phyloP scores from a whole-genome alignment of 169 alveolate genomes.

The Babesia ovis region DNA sequence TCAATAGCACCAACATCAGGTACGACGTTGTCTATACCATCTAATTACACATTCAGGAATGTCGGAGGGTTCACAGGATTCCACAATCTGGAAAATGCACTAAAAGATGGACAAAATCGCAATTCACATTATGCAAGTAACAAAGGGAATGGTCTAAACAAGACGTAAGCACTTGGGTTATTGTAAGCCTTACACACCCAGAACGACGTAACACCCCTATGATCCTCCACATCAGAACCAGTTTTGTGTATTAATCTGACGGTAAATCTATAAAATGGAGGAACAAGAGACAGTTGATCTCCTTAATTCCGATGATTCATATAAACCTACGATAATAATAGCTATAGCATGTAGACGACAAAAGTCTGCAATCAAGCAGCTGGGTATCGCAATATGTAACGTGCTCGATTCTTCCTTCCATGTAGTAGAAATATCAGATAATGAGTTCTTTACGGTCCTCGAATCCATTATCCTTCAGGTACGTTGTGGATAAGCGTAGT shows the following conservation, averaged over 20 bases:
- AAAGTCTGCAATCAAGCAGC: constrained; percentile 26
- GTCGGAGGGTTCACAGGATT: constrained; percentile 65
- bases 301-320: constrained; percentile 4
- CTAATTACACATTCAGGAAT: constrained; percentile 17
- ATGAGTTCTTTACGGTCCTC: constrained; percentile 62
- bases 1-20: constrained; percentile 60
- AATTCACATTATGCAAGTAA: background rate
- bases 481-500: background rate
- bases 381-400: constrained; percentile 54
- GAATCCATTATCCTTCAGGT: constrained; percentile 67
- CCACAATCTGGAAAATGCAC: constrained; percentile 36
- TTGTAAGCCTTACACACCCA: constrained; percentile 18
- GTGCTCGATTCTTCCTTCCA: constrained; percentile 37
- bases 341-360: constrained; percentile 30
- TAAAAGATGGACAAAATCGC: background rate
- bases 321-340: constrained; percentile 26
- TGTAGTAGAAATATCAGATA: constrained; percentile 53
- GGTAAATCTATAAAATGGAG: constrained; percentile 20
- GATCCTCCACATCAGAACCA: background rate
- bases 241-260: background rate
- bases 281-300: constrained; percentile 5
- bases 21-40: background rate
- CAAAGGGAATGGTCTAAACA: background rate
- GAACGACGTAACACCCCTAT: background rate
- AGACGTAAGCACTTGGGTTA: background rate